phyloP scores from a whole-genome alignment of 176 grass and related monocot species.

The Neostapfia colusana region DNA sequence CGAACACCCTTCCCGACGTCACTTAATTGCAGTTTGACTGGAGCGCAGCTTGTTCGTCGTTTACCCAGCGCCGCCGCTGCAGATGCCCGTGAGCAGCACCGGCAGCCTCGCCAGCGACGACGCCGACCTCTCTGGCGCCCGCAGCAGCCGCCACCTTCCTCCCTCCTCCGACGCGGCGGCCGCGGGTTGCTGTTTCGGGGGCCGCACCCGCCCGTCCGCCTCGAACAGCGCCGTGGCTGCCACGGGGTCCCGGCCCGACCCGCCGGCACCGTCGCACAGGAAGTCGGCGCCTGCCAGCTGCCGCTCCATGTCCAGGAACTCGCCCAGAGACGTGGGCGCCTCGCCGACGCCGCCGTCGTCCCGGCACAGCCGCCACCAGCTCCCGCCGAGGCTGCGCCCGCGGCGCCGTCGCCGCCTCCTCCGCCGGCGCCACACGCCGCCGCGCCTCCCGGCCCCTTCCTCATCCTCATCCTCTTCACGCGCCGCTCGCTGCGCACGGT shows the following conservation, averaged over 20 bases:
- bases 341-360: slow-evolving; percentile 46
- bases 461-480: neutral
- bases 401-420: slow-evolving; percentile 12
- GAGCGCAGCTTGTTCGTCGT: neutral
- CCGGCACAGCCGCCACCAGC: slow-evolving; percentile 79
- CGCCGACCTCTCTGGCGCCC: slow-evolving; percentile 24
- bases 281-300: slow-evolving; percentile 55
- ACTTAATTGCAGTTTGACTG: slow-evolving; percentile 16
- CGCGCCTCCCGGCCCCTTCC: neutral
- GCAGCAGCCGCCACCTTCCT: slow-evolving; percentile 34
- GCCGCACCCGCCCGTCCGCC: slow-evolving; percentile 58
- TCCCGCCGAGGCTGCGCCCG: slow-evolving; percentile 33
- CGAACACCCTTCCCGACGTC: neutral
- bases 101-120: slow-evolving; percentile 56
- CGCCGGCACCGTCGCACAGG: slow-evolving; percentile 38
- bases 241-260: slow-evolving; percentile 22
- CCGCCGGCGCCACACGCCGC: slow-evolving; percentile 4
- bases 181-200: slow-evolving; percentile 34
- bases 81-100: slow-evolving; percentile 76
- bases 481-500: neutral
- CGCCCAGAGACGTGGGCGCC: slow-evolving; percentile 58
- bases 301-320: slow-evolving; percentile 82
- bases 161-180: slow-evolving; percentile 18
- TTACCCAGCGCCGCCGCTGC: slow-evolving; percentile 65
- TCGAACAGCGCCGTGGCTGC: slow-evolving; percentile 60